Percentiles rank a stretch among this genome's conserved stretches.
Evolutionary conservation across 805 yeast species (phyloP).

Genomic region (Candida lessepsii): DNA sequence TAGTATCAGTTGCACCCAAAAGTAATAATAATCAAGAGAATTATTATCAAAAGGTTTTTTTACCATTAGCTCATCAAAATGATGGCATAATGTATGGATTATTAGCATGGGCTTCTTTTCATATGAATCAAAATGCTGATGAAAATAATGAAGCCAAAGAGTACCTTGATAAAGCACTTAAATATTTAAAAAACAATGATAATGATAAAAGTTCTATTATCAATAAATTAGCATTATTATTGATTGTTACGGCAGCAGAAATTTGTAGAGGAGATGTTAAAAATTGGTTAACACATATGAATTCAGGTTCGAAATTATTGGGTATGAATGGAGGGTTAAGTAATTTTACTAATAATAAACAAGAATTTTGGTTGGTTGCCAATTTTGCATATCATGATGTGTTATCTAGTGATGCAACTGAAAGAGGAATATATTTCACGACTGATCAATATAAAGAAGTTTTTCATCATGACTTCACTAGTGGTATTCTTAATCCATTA

Average conservation of each 20-base stretch:
- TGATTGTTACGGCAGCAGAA: slow-evolving; percentile 75
- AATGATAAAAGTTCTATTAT: slow-evolving; percentile 34
- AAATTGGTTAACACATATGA: slow-evolving; percentile 68
- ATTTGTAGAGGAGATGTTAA: slow-evolving; percentile 80
- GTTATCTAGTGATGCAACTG: slow-evolving; percentile 57
- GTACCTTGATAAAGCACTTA: slow-evolving; percentile 48
- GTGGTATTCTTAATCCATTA: slow-evolving; percentile 60
- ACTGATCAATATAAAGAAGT: slow-evolving; percentile 57
- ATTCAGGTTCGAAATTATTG: slow-evolving; percentile 64
- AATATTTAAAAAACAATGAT: slow-evolving; percentile 27
- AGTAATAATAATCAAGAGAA: slow-evolving; percentile 43
- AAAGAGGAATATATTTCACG: slow-evolving; percentile 65
- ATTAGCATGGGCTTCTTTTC: slow-evolving; percentile 57
- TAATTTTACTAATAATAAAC: slow-evolving; percentile 49
- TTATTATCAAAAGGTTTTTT: slow-evolving; percentile 49
- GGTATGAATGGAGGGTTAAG: slow-evolving; percentile 63
- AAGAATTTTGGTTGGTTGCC: slow-evolving; percentile 69
- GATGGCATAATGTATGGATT: slow-evolving; percentile 51
- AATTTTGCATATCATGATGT: slow-evolving; percentile 83
- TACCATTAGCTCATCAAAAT: slow-evolving; percentile 56
- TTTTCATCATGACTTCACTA: slow-evolving; percentile 35
- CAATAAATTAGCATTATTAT: slow-evolving; percentile 58
- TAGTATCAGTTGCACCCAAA: slow-evolving; percentile 48
- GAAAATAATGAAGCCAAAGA: slow-evolving; percentile 42
- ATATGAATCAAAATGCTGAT: slow-evolving; percentile 28